Evolutionary conservation across 352 stramenopile species (phyloP), one percentile per base, ranked within the genome.

Genomic region (Pythium chondricola): DNA sequence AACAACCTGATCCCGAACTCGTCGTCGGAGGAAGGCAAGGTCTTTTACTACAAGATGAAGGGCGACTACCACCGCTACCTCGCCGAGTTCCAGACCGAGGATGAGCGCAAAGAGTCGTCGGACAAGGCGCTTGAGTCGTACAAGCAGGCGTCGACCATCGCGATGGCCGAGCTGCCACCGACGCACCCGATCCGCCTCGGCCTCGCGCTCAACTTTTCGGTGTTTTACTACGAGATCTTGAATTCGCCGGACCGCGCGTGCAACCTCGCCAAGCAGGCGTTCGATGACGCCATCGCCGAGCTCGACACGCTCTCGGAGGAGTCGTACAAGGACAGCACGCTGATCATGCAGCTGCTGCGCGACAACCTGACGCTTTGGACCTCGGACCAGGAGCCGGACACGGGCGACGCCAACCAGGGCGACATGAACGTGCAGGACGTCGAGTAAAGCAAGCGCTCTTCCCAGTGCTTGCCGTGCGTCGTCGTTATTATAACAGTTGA

Each of bases 11-110:
- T 99, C 74, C 95, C 95, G 48, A 98, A 98, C 81, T 97, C 87
- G 48, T 95, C 88, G 16, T 95, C 83, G 31, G 93, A 98, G 59
- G 97, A 99, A 68, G 95, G 93, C 70, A 98, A 99, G 81, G 96
- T 99, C 13, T 99, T 99, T 69, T 99, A 99, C 88, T 98, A 98
- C 91, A 99, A 99, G 90, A 99, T 99, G 95, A 98, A 98, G 84
- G 96, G 96, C 46, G 96, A 99, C 80, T 99, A 99, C 87, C 93
- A 99, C 84, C 95, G 97, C 59, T 99, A 98, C 77, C 76, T 99
- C 52, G 97, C 95, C 48, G 96, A 99, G 74, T 99, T 99, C 83
- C 96, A 99, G 75, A 80, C 80, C 43, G 95, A 93, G 24, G 95
- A 98, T 25, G 80, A 88, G 48, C 91, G 95, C 54, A 98, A 98